A percentile compares a stretch with the other conserved stretches of the same genome.
phyloP scores from a whole-genome alignment of 805 yeast genomes.

The Ogataea corticis region DNA sequence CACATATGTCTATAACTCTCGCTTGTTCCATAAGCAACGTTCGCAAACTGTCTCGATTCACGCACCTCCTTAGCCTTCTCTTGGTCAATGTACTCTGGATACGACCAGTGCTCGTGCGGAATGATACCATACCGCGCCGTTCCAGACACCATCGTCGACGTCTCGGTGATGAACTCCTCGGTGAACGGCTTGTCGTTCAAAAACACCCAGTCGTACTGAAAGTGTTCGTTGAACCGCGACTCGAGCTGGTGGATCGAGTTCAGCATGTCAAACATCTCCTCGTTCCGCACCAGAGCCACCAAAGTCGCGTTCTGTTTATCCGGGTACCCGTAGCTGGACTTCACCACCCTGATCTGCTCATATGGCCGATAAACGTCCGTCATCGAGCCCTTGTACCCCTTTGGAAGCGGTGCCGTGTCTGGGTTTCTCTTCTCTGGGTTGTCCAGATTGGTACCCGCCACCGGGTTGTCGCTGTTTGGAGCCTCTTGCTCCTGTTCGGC shows the following conservation, averaged over 20 bases:
- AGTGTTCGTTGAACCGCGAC: conserved; percentile 40
- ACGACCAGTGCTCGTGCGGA: conserved; percentile 52
- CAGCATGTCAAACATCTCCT: conserved; percentile 41
- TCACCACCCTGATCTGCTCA: conserved; percentile 26
- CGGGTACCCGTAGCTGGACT: conserved; percentile 12
- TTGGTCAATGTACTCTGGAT: conserved; percentile 48
- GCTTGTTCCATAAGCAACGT: conserved; percentile 60
- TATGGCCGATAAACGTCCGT: conserved; percentile 23
- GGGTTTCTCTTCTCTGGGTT: conserved; percentile 23
- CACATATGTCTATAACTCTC: conserved; percentile 78
- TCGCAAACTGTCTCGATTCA: conserved; percentile 34
- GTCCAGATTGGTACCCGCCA: conserved; percentile 21
- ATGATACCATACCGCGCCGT: conserved; percentile 46
- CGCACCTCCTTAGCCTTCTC: conserved; percentile 39
- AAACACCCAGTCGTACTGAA: conserved; percentile 47
- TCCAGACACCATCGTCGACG: conserved; percentile 44
- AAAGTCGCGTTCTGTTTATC: conserved; percentile 60
- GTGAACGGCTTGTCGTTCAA: conserved; percentile 50
- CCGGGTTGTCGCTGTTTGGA: conserved; percentile 12
- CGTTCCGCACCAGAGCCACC: conserved; percentile 46
- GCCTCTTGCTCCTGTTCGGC: background rate
- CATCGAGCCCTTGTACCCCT: conserved; percentile 22
- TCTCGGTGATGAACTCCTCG: conserved; percentile 40
- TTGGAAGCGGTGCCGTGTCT: conserved; percentile 26
- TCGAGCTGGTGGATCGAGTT: conserved; percentile 42